Conservation (phyloP, 441 rosid species). For the Syzygium syzygioides region DNA sequence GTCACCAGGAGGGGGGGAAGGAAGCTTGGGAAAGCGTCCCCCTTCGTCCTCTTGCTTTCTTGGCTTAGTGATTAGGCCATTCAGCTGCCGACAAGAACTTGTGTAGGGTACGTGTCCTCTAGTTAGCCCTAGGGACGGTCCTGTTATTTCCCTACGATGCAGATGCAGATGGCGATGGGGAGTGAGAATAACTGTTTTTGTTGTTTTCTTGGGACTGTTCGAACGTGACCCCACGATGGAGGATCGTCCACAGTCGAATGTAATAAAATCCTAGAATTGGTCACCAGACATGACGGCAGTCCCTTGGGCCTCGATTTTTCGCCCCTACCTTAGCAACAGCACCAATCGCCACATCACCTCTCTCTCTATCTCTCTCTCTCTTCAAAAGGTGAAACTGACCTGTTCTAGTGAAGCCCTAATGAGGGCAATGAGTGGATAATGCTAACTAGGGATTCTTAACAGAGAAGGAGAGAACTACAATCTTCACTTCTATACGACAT, state of each 20-base stretch:
- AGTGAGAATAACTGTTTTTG: neutral
- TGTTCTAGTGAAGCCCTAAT: neutral
- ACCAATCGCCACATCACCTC: neutral
- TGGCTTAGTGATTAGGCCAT: neutral
- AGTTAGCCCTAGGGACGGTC: neutral
- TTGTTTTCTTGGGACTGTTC: neutral
- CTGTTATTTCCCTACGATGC: neutral
- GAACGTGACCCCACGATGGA: neutral
- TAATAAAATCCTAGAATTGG: neutral
- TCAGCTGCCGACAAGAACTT: neutral
- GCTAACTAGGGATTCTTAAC: neutral
- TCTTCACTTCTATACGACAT: neutral
- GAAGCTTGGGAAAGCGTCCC: neutral
- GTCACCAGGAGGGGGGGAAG: neutral
- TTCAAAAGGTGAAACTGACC: neutral
- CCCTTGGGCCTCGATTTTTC: neutral
- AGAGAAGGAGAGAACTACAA: neutral
- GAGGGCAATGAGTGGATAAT: neutral
- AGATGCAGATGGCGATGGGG: neutral
- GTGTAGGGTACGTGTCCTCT: neutral
- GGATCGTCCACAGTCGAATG: neutral
- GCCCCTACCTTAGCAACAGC: neutral
- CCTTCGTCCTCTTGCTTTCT: neutral
- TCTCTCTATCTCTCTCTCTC: neutral
- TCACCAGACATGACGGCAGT: neutral